Conservation (phyloP, 2,329 filamentous ascomycete species). For the Amauroascus niger region DNA sequence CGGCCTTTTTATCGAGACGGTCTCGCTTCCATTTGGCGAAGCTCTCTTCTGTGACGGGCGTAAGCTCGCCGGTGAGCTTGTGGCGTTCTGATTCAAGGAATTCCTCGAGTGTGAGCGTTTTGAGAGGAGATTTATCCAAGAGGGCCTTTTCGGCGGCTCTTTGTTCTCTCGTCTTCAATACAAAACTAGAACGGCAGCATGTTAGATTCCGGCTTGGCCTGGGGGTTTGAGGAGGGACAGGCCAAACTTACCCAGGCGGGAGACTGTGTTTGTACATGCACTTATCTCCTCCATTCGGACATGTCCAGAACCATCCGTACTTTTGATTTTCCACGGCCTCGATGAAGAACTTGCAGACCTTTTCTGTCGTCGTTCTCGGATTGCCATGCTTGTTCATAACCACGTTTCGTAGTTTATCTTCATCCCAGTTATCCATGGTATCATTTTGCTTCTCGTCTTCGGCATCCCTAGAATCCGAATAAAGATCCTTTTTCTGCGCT, state of each 20-base stretch:
- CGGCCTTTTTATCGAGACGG: constrained; percentile 86
- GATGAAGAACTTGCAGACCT: constrained; percentile 98
- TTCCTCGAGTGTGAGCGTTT: constrained; percentile 91
- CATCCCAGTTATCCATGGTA: constrained; percentile 94
- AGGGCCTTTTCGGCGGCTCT: constrained; percentile 89
- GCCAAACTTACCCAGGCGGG: constrained; percentile 68
- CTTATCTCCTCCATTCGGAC: constrained; percentile 90
- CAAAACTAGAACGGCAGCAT: constrained; percentile 58
- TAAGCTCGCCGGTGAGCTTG: constrained; percentile 83
- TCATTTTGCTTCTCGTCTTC: constrained; percentile 71
- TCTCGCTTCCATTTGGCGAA: constrained; percentile 98
- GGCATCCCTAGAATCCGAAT: constrained; percentile 68
- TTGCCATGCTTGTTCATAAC: constrained; percentile 96
- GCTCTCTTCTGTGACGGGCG: constrained; percentile 82
- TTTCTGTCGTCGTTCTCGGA: constrained; percentile 87
- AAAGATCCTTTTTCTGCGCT: constrained; percentile 82
- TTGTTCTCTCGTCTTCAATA: constrained; percentile 97
- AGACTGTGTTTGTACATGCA: constrained; percentile 98
- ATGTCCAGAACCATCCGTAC: constrained; percentile 98
- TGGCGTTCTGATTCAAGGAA: constrained; percentile 94
- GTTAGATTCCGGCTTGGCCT: background rate
- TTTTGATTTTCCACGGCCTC: constrained; percentile 96
- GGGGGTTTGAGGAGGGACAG: background rate
- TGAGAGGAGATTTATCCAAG: constrained; percentile 88
- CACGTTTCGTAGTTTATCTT: constrained; percentile 84